Evolutionary conservation across 208 protist species (phyloP), one percentile per base, ranked within the genome.

Genomic region (Crithidia brevicula): DNA sequence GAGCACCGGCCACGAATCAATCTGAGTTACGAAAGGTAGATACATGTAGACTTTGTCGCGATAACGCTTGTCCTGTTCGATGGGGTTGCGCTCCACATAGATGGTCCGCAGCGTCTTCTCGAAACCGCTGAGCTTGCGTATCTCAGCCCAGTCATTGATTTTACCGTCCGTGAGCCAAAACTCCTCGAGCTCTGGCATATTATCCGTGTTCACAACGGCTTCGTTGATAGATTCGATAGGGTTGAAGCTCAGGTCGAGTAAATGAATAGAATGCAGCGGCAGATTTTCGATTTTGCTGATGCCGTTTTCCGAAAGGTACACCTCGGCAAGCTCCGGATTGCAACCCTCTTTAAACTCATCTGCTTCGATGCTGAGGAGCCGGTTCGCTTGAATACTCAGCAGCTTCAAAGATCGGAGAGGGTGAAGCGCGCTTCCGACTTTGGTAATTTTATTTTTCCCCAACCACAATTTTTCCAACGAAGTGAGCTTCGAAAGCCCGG

Each of bases 81-180:
- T 90, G 10, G 93, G 91, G 62, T 96, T 97, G 25, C 89, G 78
- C 66, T 97, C 91, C 15, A 97, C 76, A 54, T 96, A 97, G 9
- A 97, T 87, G 9, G 91, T 97, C 23, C 79, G 80, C 2, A 97
- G 74, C 1, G 83, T 91, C 16, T 72, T 70, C 10, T 63, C 66
- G 46, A 94, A 94, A 3, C 52, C 61, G 23, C 57, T 74, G 31
- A 97, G 77, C 58, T 94, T 95, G 20, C 79, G 62, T 0, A 97
- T 80, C 51, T 97, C 93, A 11, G 63, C 63, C 88, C 89, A 97
- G 18, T 88, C 72, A 33, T 79, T 81, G 45, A 97, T 78, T 46
- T 92, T 94, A 8, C 81, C 91, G 49, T 96, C 88, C 8, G 91
- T 97, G 16, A 96, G 74, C 91, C 93, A 97, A 61, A 97, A 97